These are phyloP conservation scores for Beauveria caledonica DNA, from an alignment of 2,329 filamentous ascomycete genomes.

Conservation along the genomic window DNA sequence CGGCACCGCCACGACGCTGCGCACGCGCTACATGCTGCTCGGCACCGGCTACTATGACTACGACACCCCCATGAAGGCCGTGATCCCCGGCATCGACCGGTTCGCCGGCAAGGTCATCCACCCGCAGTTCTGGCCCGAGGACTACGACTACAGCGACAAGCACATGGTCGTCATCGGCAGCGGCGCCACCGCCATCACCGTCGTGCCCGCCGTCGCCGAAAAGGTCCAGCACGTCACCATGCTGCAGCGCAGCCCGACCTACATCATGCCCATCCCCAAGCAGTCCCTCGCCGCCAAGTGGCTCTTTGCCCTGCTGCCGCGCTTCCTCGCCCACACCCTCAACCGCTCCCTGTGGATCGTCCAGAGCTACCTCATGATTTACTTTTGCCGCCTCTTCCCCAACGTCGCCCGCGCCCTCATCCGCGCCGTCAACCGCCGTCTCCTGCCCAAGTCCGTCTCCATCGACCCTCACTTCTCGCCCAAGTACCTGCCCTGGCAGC, in stretches of 20 bases:
- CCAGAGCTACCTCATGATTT: slow-evolving; percentile 31
- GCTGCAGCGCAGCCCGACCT: slow-evolving; percentile 60
- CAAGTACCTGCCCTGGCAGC: slow-evolving; percentile 54
- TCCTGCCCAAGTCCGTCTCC: slow-evolving; percentile 39
- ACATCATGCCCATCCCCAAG: slow-evolving; percentile 43
- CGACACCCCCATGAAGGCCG: slow-evolving; percentile 43
- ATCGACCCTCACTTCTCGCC: slow-evolving; percentile 48
- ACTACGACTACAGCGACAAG: slow-evolving; percentile 57
- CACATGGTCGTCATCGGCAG: slow-evolving; percentile 58
- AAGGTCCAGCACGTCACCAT: slow-evolving; percentile 55
- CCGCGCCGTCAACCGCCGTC: slow-evolving; percentile 28
- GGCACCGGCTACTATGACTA: slow-evolving; percentile 62
- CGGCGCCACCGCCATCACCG: slow-evolving; percentile 59
- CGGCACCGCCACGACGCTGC: slow-evolving; percentile 18
- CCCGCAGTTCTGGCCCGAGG: slow-evolving; percentile 66
- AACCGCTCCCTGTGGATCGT: slow-evolving; percentile 39
- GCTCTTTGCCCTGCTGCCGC: slow-evolving; percentile 32
- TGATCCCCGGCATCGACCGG: slow-evolving; percentile 34
- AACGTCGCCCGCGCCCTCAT: slow-evolving; percentile 35
- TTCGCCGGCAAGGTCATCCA: slow-evolving; percentile 46
- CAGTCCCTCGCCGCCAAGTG: slow-evolving; percentile 27
- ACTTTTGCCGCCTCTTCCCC: slow-evolving; percentile 44
- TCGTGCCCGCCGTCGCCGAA: slow-evolving; percentile 53
- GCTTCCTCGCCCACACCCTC: slow-evolving; percentile 35
- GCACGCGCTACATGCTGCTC: slow-evolving; percentile 47